Percentiles rank a stretch among this genome's conserved stretches.
Evolutionary conservation across 805 yeast species (phyloP).

Genomic region (Myxozyma monticola): DNA sequence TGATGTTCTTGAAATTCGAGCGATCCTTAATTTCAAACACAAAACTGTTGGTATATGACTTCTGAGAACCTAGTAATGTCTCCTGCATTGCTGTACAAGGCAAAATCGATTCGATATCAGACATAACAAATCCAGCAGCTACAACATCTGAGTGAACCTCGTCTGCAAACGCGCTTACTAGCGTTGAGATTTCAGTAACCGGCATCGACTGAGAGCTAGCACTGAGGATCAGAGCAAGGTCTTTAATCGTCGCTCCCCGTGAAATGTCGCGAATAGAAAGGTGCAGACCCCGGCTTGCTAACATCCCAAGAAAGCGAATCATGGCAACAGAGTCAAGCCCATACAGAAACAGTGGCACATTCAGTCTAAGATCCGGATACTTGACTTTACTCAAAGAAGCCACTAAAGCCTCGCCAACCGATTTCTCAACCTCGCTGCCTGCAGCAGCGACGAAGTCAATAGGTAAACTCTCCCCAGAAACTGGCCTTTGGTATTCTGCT

Average conservation of each 20-base stretch:
- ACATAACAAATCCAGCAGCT: not conserved
- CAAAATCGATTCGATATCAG: conserved; percentile 1
- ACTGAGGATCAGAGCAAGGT: not conserved
- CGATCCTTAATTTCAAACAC: conserved; percentile 3
- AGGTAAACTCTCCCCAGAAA: not conserved
- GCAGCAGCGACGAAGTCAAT: not conserved
- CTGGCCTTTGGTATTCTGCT: not conserved
- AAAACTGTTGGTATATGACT: conserved; percentile 21
- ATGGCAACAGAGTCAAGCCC: conserved; percentile 33
- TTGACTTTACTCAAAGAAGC: not conserved
- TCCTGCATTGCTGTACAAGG: conserved; percentile 33
- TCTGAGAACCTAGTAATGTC: conserved; percentile 2
- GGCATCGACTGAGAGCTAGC: not conserved
- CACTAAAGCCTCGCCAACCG: conserved; percentile 9
- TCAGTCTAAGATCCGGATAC: not conserved
- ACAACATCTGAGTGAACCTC: conserved; percentile 2
- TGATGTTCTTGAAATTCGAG: conserved; percentile 5
- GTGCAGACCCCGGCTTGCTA: conserved; percentile 2
- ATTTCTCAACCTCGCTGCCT: conserved; percentile 8
- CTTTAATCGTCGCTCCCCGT: conserved; percentile 5
- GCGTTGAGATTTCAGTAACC: not conserved
- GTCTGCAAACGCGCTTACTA: not conserved
- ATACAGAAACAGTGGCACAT: conserved; percentile 23
- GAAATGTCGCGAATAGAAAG: conserved; percentile 14
- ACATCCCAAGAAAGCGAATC: conserved; percentile 13